Conservation (phyloP, 176 grass and related monocot genomes). For the Triticum timopheevii region DNA sequence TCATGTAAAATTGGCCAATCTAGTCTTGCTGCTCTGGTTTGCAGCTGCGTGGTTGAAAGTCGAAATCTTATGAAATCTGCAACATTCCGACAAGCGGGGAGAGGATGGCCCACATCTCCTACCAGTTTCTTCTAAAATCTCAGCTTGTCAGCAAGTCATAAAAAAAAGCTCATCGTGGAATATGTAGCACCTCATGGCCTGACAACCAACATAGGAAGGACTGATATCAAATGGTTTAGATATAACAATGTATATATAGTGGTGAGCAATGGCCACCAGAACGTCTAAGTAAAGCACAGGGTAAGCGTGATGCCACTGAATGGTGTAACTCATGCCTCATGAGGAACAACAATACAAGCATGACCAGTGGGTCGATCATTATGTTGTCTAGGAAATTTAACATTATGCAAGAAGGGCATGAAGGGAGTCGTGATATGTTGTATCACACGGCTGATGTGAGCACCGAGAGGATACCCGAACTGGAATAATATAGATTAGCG, state of each 20-base stretch:
- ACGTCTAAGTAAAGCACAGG: neutral
- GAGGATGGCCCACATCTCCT: neutral
- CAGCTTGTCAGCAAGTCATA: neutral
- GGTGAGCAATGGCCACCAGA: neutral
- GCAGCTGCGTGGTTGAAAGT: neutral
- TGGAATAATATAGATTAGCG: too few species aligned
- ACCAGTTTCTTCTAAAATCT: neutral
- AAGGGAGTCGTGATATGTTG: too few species aligned
- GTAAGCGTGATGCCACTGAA: neutral
- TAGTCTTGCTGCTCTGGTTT: neutral
- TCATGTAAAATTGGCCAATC: neutral
- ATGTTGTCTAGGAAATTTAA: too few species aligned
- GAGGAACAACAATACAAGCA: too few species aligned
- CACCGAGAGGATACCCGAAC: too few species aligned
- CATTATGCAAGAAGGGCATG: too few species aligned
- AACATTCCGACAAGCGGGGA: too few species aligned
- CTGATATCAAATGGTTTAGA: neutral
- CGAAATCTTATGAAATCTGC: neutral
- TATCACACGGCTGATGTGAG: too few species aligned
- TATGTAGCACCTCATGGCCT: neutral
- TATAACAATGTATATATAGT: neutral
- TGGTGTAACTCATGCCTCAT: neutral
- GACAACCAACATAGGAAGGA: neutral
- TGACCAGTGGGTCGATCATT: too few species aligned
- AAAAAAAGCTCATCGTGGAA: neutral